Base-by-base conservation (phyloP, 208 protist species). In the Acanthamoeba healyi region DNA sequence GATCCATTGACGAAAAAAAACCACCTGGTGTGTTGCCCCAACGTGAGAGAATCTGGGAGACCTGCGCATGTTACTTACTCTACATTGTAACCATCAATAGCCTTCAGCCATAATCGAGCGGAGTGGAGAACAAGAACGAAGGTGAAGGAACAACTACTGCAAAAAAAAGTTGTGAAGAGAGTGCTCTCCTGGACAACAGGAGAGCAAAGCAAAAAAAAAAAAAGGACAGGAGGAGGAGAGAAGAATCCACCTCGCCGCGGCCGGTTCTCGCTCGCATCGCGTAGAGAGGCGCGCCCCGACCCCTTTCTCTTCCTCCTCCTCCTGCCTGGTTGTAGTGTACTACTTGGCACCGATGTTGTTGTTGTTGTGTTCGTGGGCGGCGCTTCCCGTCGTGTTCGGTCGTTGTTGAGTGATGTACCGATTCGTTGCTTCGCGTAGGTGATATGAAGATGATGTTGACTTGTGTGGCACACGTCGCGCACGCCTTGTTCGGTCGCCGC, bases 221-320 rank as follows among this genome's bases (percentile, higher is more conserved):
- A 65, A 29, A 54, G 49, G 49, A 54, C 15, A 54, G 15, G 15
- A 15, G 15, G 49, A 54, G 15, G 6, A 54, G 15, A 54, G 15
- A 54, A 54, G n/a, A n/a, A n/a, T n/a, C n/a, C 51, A 65, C 58
- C 22, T 34, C 58, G 22, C 54, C n/a, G n/a, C n/a, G n/a, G 58
- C 29, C 58, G n/a, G 15, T 65, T 36, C 79, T 88, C 79, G 49
- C 51, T 63, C 79, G 42, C 79, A 63, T 63, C 79, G 42, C 79
- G 49, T 61, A 29, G 49, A 58, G 49, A 36, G 42, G n/a, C 36
- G n/a, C 22, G 6, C 10, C 12, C 51, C 79, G n/a, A 46, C 49
- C 77, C 36, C 32, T 63, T 36, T 7, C n/a, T 63, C 79, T 10
- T 63, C 79, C 34, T 38, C 79, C 12, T 32, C 42, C 34, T 38